Conservation (phyloP, 2,329 filamentous ascomycete species). For the Stagonosporopsis rhizophila region DNA sequence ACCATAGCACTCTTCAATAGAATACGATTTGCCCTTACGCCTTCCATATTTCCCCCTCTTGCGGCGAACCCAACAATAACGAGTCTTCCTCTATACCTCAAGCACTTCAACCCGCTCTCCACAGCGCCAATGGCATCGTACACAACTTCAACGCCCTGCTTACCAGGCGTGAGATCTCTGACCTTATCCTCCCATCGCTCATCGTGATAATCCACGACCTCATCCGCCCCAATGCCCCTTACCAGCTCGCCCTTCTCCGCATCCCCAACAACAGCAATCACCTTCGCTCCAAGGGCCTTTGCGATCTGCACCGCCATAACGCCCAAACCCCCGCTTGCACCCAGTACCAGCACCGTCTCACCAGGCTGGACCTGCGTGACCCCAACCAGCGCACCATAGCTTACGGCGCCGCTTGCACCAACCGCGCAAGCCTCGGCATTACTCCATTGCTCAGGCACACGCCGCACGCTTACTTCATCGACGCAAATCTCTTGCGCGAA, state of each 20-base stretch:
- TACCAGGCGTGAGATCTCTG: constrained; percentile 54
- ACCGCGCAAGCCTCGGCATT: constrained; percentile 61
- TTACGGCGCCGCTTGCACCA: constrained; percentile 61
- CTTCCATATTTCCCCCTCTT: constrained; percentile 60
- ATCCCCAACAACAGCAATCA: constrained; percentile 62
- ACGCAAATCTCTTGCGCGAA: constrained; percentile 62
- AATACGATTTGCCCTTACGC: constrained; percentile 31
- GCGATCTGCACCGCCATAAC: constrained; percentile 65
- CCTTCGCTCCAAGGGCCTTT: constrained; percentile 59
- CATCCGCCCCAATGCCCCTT: constrained; percentile 50
- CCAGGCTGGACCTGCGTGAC: constrained; percentile 53
- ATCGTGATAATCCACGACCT: constrained; percentile 53
- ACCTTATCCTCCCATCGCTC: constrained; percentile 61
- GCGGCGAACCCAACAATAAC: constrained; percentile 67
- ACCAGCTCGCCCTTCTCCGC: constrained; percentile 55
- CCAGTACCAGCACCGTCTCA: constrained; percentile 62
- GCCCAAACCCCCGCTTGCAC: constrained; percentile 63
- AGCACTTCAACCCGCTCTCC: constrained; percentile 60
- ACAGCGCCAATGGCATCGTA: constrained; percentile 66
- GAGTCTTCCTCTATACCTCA: constrained; percentile 62
- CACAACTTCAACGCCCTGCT: constrained; percentile 63
- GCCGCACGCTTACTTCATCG: constrained; percentile 50
- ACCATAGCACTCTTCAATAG: constrained; percentile 35
- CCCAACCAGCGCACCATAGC: constrained; percentile 59
- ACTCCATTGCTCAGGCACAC: constrained; percentile 56